phyloP scores from a whole-genome alignment of 129 eudicot genomes.

The carrot (Daucus carota) region DNA sequence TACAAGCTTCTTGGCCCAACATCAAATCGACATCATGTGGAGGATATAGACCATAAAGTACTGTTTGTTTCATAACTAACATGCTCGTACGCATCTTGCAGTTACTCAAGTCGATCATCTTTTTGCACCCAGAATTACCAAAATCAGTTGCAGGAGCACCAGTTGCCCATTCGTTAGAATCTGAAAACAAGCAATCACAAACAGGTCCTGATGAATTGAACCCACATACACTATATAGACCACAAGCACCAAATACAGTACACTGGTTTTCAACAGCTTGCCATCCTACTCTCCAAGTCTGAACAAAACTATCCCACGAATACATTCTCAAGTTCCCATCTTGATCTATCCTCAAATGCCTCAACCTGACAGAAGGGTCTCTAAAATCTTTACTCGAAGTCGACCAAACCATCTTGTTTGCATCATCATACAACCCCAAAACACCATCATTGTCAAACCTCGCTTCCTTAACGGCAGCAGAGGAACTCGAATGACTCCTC shows the following conservation, averaged over 20 bases:
- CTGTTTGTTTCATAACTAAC: constrained; percentile 47
- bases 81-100: constrained; percentile 68
- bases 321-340: constrained; percentile 79
- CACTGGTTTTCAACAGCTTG: constrained; percentile 82
- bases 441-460: constrained; percentile 43
- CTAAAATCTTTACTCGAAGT: constrained; percentile 50
- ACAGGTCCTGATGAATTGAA: constrained; percentile 56
- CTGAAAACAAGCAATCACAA: constrained; percentile 47
- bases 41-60: constrained; percentile 66
- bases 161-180: constrained; percentile 15
- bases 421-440: constrained; percentile 45
- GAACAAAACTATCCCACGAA: constrained; percentile 44
- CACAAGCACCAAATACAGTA: constrained; percentile 71
- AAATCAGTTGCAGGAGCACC: constrained; percentile 24
- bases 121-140: constrained; percentile 44
- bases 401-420: constrained; percentile 37
- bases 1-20: constrained; percentile 58
- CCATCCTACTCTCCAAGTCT: constrained; percentile 61
- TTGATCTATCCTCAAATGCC: constrained; percentile 62
- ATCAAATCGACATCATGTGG: constrained; percentile 55
- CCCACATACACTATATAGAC: constrained; percentile 60
- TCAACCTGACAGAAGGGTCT: constrained; percentile 40
- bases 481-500: constrained; percentile 32
- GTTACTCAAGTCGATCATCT: constrained; percentile 65
- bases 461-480: constrained; percentile 40